Evolutionary conservation across 2,329 filamentous ascomycete genomes (phyloP).

Genomic region (Teratosphaeriaceae sp.): DNA sequence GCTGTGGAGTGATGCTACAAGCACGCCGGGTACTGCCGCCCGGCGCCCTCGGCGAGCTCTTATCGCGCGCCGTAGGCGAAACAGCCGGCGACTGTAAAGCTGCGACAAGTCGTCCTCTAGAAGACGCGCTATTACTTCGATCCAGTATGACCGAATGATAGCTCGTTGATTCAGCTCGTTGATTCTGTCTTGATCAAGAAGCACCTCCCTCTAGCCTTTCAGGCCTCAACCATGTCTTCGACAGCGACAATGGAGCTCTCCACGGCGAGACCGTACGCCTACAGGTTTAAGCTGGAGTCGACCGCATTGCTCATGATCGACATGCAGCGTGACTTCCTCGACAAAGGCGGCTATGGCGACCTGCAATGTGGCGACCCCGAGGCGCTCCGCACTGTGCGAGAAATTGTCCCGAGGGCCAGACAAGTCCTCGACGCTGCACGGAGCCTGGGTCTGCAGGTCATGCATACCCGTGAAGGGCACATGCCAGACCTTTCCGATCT

Average conservation of each 20-base stretch:
- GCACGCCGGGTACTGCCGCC: too few relatives aligned
- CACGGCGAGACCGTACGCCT: slow-evolving; percentile 40
- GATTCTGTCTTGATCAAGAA: neutral
- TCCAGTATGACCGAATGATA: too few relatives aligned
- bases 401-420: slow-evolving; percentile 22
- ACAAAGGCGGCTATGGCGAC: slow-evolving; percentile 45
- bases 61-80: too few relatives aligned
- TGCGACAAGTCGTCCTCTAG: neutral
- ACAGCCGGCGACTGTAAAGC: neutral
- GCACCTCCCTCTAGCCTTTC: neutral
- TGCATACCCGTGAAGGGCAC: slow-evolving; percentile 47
- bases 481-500: slow-evolving; percentile 47
- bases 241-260: slow-evolving; percentile 27
- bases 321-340: slow-evolving; percentile 48
- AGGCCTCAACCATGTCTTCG: slow-evolving; percentile 2
- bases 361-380: slow-evolving; percentile 41
- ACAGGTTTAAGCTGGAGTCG: slow-evolving; percentile 39
- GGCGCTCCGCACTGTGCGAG: slow-evolving; percentile 20
- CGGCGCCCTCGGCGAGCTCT: too few relatives aligned
- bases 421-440: slow-evolving; percentile 38
- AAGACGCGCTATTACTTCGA: too few relatives aligned
- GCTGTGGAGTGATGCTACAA: too few relatives aligned
- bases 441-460: slow-evolving; percentile 37
- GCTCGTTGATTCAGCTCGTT: neutral
- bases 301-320: slow-evolving; percentile 47